Percentiles rank a stretch among this genome's conserved stretches.
Evolutionary conservation across 768 basidiomycete genomes (phyloP).

Genomic region (Kwoniella sp.): DNA sequence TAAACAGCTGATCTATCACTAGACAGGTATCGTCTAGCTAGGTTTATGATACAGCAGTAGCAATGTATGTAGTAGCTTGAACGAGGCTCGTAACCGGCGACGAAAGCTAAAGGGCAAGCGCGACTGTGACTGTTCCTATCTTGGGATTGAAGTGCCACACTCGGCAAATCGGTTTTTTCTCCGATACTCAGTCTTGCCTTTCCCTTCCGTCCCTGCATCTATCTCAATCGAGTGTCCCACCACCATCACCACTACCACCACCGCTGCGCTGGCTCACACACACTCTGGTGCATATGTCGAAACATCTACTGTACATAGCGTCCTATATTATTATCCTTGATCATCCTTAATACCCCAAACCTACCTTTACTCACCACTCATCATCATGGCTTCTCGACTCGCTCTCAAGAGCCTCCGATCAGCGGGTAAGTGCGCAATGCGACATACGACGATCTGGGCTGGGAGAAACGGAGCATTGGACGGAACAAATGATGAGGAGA

Average conservation of each 20-base stretch:
- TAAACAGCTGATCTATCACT: neutral
- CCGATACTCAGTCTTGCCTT: neutral
- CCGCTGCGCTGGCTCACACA: neutral
- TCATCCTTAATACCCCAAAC: constrained; percentile 10
- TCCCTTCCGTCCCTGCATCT: constrained; percentile 9
- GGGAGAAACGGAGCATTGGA: neutral
- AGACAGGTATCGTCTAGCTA: too few relatives aligned
- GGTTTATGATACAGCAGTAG: too few relatives aligned
- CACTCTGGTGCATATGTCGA: neutral
- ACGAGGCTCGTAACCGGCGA: neutral
- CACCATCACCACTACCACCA: neutral
- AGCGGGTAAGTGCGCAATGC: constrained; percentile 34
- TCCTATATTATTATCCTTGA: too few relatives aligned
- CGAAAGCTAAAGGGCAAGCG: neutral
- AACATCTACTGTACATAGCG: too few relatives aligned
- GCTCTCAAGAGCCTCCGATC: constrained; percentile 46
- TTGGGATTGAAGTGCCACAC: neutral
- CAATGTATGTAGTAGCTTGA: too few relatives aligned
- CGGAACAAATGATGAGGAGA: neutral
- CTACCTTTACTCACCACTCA: constrained; percentile 22
- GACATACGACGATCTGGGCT: neutral
- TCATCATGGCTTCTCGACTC: constrained; percentile 44
- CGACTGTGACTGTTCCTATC: neutral
- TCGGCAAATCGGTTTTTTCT: constrained; percentile 4
- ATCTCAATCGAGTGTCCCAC: neutral